Evolutionary conservation across 2,329 filamentous ascomycete genomes (phyloP), one percentile per base, ranked within the genome.

Genomic region (Ascochyta fabae): DNA sequence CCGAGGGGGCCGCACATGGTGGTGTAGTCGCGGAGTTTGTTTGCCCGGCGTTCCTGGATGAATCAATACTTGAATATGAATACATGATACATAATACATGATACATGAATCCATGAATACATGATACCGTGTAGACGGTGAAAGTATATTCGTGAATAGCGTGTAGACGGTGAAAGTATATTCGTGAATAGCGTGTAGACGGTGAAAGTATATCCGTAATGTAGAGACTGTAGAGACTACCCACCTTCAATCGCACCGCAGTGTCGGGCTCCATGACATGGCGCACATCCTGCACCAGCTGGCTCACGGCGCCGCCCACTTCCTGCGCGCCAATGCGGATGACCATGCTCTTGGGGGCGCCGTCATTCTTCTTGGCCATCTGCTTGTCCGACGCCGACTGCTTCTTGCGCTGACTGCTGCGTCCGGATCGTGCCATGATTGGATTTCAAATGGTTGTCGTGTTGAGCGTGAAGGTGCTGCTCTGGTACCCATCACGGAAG

Each of bases 181-280:
- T 16, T 16, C 16, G 16, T 16, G 16, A 16, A 16, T 16, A 16
- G 16, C 19, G 19, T 19, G n/a, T 19, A 38, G 23, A 38, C 6
- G 15, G 4, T 8, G 13, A n/a, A 26, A 13, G 16, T 26, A 41
- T 12, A 23, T 9, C 2, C 10, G 48, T 15, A 16, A 16, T 16
- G 16, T 16, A 2, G 16, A 16, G 19, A 10, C n/a, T 9, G 8
- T 2, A 1, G 3, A 35, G 27, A 13, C 35, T 48, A 39, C 66
- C 33, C 73, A 84, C 83, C 80, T 92, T 96, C 64, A 99, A 77
- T 56, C 94, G 86, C 59, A 88, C 89, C 3, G 95, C 95, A 4
- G 95, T 99, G 49, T 92, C 91, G 1, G 95, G 95, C 77, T 98
- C 92, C 92, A 99, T 96, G 80, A 98, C 94, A 51, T 84, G 84